Evolutionary conservation across 495 filamentous ascomycete genomes (phyloP).

Genomic region (Margaritispora aquatica): DNA sequence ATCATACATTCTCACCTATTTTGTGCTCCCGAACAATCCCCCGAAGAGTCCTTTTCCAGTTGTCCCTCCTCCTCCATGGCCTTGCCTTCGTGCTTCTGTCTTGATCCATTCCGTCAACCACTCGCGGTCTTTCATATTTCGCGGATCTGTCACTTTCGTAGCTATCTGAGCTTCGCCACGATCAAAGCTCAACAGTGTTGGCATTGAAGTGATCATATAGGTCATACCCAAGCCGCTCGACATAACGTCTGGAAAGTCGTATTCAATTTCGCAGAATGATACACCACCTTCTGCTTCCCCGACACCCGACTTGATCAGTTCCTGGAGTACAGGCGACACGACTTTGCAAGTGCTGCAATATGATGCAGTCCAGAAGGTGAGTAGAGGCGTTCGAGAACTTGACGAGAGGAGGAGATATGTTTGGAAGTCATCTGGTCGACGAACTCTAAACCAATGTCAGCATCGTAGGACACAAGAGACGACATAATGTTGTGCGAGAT

Average conservation of each 20-base stretch:
- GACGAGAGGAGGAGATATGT: slow-evolving; percentile 53
- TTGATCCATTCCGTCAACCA: slow-evolving; percentile 58
- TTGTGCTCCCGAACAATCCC: slow-evolving; percentile 38
- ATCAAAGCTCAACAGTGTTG: slow-evolving; percentile 62
- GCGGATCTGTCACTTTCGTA: slow-evolving; percentile 47
- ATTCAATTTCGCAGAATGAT: slow-evolving; percentile 54
- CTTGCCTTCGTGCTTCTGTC: slow-evolving; percentile 47
- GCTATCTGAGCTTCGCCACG: slow-evolving; percentile 50
- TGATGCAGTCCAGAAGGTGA: slow-evolving; percentile 51
- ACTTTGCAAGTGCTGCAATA: slow-evolving; percentile 55
- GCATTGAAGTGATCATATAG: slow-evolving; percentile 59
- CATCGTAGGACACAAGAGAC: not conserved
- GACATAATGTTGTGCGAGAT: not conserved
- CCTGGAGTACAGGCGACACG: slow-evolving; percentile 45
- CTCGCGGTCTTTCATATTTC: slow-evolving; percentile 43
- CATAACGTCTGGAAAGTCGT: slow-evolving; percentile 53
- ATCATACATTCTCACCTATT: slow-evolving; percentile 12
- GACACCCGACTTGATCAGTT: slow-evolving; percentile 47
- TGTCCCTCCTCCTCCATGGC: slow-evolving; percentile 29
- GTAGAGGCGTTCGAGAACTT: slow-evolving; percentile 31
- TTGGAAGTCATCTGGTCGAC: slow-evolving; percentile 52
- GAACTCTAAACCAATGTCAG: slow-evolving; percentile 36
- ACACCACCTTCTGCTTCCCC: slow-evolving; percentile 58
- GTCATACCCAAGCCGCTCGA: slow-evolving; percentile 43
- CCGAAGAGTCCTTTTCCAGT: slow-evolving; percentile 16